Base-by-base conservation (phyloP, 225 moss, liverwort and hornwort genomes). In the Asterella californica region DNA sequence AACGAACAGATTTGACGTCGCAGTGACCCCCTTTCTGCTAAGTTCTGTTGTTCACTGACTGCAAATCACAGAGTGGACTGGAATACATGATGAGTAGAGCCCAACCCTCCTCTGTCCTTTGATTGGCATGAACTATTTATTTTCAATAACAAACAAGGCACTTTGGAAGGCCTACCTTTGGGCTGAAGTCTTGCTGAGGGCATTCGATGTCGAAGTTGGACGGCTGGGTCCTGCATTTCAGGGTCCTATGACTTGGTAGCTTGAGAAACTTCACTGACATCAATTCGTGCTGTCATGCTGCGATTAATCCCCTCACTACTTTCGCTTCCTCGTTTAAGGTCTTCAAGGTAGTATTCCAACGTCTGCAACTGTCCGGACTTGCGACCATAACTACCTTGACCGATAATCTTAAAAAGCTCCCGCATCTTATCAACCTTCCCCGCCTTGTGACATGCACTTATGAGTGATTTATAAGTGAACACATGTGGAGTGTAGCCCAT, bases 401-500 rank as follows among this genome's bases (percentile, higher is more conserved):
- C 27, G 38, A 77, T 77, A 29, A 29, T n/a, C 2, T 64, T 29
- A 15, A 77, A 77, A 29, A 77, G 77, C 77, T 63, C 64, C 27
- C 47, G 37, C 63, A 77, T 46, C 46, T 77, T 64, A 25, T 77
- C 77, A 18, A 30, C 42, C 46, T 30, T 47, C 6, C 77, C 77
- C 0, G 84, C 83, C 75, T 80, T 87, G 33, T 74, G 48, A 69
- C 85, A 82, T 21, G 83, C 85, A 76, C 80, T 64, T 54, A 90
- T 80, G 42, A 90, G 87, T 69, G 84, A 82, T 78, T 90, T 90
- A 78, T 82, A 90, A 14, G 88, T 90, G 21, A 84, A 52, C 25
- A 80, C 62, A 80, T 83, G 85, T 55, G 88, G 85, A 45, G 48
- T 55, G 84, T 81, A 88, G 57, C 81, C 83, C 75, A 55, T 82